Evolutionary conservation across 805 yeast genomes (phyloP).

Genomic region (Wickerhamomyces xylosicus): DNA sequence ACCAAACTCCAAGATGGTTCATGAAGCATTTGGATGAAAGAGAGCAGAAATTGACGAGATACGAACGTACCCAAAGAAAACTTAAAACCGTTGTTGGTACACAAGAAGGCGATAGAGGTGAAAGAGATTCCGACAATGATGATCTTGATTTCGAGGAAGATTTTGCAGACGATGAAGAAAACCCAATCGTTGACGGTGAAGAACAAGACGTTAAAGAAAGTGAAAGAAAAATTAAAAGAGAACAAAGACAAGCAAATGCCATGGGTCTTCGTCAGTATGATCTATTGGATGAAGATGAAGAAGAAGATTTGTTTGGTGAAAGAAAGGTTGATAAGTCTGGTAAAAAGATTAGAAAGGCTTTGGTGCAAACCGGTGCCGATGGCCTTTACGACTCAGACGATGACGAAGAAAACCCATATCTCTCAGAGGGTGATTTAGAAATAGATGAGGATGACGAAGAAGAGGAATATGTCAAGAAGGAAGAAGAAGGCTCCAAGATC

Average conservation of each 20-base stretch:
- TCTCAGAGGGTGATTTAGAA: slow-evolving; percentile 60
- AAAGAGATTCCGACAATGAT: slow-evolving; percentile 72
- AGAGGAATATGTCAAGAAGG: slow-evolving; percentile 44
- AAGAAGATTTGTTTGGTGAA: slow-evolving; percentile 61
- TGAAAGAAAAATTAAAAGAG: slow-evolving; percentile 73
- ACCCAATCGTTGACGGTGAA: slow-evolving; percentile 92
- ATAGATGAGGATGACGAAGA: slow-evolving; percentile 36
- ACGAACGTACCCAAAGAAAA: slow-evolving; percentile 35
- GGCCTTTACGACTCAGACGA: slow-evolving; percentile 71
- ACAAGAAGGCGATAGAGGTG: slow-evolving; percentile 25
- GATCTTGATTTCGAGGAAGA: slow-evolving; percentile 94
- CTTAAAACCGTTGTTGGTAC: slow-evolving; percentile 39
- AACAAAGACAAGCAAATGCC: slow-evolving; percentile 75
- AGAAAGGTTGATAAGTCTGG: slow-evolving; percentile 88
- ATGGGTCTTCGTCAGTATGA: slow-evolving; percentile 52
- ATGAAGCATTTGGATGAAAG: slow-evolving; percentile 80
- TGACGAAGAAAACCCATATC: slow-evolving; percentile 78
- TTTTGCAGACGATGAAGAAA: slow-evolving; percentile 98
- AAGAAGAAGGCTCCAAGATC: slow-evolving; percentile 26
- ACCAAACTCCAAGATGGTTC: slow-evolving; percentile 82
- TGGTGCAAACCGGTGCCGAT: slow-evolving; percentile 76
- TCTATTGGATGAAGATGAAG: slow-evolving; percentile 45
- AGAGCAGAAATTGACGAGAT: slow-evolving; percentile 39
- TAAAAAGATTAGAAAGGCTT: slow-evolving; percentile 69
- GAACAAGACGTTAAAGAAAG: slow-evolving; percentile 91